Base-by-base conservation (phyloP, 768 basidiomycete species). In the Mycena filopes region DNA sequence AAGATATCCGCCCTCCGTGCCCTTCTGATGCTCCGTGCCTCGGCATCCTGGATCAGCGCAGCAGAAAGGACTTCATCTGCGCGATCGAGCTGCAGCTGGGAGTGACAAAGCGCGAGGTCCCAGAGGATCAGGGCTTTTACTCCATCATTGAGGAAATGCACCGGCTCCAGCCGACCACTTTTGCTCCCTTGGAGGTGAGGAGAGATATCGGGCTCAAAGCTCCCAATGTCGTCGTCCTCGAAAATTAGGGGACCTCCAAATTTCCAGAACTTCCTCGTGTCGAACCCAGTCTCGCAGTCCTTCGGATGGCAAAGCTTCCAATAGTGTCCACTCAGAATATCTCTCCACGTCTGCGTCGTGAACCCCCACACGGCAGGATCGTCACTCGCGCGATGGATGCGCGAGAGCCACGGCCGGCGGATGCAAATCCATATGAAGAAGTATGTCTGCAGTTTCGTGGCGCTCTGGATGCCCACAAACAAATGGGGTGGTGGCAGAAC, bases 391-490 rank as follows among this genome's bases (percentile, higher is more conserved):
- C 41, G 38, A 8, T 13, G 8, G 2, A 61, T 38, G 1, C 60
- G 20, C 4, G 31, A 15, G 3, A 61, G 49, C 60, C 60, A 61
- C 0, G 50, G 28, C 0, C 43, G 29, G 2, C 50, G 60, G 18
- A 61, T 61, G 50, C 51, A 61, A 21, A 46, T 54, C 60, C 60
- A 61, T n/a, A 61, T 38, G 28, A 61, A 61, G 8, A 61, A 29
- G 1, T 21, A 8, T n/a, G 33, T 33, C 7, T 33, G 33, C 33
- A 33, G 33, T 33, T 33, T 33, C 12, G 7, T 6, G 33, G 12
- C 12, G 33, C 33, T 33, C 33, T 33, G 33, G 33, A 33, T 12
- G 33, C 33, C 33, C 33, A 33, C 7, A 12, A 33, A 33, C 7
- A 33, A 12, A 12, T 33, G 33, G 7, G 33, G 33, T 6, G 33